These are phyloP conservation scores for Ophiosphaerella korrae DNA, from an alignment of 2,329 filamentous ascomycete species.

Conservation along the genomic window DNA sequence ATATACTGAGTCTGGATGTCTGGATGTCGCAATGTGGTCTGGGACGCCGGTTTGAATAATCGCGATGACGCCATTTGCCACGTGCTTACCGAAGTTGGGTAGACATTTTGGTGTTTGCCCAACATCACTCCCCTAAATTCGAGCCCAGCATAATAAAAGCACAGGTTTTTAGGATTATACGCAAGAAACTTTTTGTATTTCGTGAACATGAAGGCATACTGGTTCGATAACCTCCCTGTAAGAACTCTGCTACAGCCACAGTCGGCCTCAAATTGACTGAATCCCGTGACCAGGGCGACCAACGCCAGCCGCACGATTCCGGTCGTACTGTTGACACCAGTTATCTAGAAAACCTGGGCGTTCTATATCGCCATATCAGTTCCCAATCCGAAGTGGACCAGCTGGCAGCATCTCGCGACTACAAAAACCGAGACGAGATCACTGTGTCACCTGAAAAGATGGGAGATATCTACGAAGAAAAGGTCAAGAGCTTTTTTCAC, in stretches of 20 bases:
- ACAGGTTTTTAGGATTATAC: background rate
- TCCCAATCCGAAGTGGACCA: conserved; percentile 69
- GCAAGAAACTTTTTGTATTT: background rate
- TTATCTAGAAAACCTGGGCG: conserved; percentile 75
- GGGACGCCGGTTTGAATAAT: conserved; percentile 23
- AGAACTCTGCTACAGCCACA: background rate
- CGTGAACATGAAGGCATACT: conserved; percentile 69
- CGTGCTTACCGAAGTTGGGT: conserved; percentile 22
- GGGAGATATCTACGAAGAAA: conserved; percentile 87
- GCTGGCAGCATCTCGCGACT: conserved; percentile 75
- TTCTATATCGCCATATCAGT: conserved; percentile 74
- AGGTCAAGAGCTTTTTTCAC: conserved; percentile 90
- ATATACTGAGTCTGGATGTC: too few species aligned
- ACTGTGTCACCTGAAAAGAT: conserved; percentile 84
- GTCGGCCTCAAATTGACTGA: conserved; percentile 20
- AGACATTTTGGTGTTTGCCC: conserved; percentile 17
- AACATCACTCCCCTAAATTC: conserved; percentile 5
- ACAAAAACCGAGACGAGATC: conserved; percentile 95
- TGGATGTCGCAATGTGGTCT: background rate
- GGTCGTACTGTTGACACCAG: conserved; percentile 68
- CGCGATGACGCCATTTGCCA: conserved; percentile 34
- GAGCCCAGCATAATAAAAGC: background rate
- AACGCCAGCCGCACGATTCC: conserved; percentile 88
- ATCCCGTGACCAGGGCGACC: conserved; percentile 72
- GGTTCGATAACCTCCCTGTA: conserved; percentile 70